Evolutionary conservation across 345 rosid species (phyloP).

Genomic region (Brassica nigra): DNA sequence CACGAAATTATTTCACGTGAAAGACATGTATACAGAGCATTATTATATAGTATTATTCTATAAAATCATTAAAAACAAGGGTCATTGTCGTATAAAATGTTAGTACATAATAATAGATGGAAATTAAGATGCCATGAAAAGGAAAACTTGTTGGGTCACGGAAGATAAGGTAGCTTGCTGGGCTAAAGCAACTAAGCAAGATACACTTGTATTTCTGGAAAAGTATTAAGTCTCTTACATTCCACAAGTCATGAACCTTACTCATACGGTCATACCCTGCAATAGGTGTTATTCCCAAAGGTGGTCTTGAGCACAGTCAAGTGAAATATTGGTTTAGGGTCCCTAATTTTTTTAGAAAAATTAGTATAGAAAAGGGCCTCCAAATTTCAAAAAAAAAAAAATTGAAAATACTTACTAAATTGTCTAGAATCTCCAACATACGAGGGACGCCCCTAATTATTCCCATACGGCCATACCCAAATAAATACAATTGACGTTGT

Average conservation of each 20-base stretch:
- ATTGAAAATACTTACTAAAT: too few species aligned
- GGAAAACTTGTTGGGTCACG: slow-evolving; percentile 12
- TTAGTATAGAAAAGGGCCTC: too few species aligned
- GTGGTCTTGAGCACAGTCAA: too few species aligned
- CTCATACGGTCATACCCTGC: neutral
- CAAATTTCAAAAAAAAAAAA: too few species aligned
- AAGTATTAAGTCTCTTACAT: neutral
- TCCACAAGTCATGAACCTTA: slow-evolving; percentile 8
- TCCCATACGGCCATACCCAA: slow-evolving; percentile 20
- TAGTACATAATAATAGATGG: neutral
- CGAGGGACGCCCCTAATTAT: too few species aligned
- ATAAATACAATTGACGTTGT: slow-evolving; percentile 5
- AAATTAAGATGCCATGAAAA: slow-evolving; percentile 4
- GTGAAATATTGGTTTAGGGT: too few species aligned
- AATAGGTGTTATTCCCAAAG: slow-evolving; percentile 2
- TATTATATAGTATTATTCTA: neutral
- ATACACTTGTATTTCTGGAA: neutral
- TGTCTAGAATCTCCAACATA: too few species aligned
- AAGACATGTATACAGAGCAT: slow-evolving; percentile 9
- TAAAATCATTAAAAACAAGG: neutral
- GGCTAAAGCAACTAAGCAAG: slow-evolving; percentile 21
- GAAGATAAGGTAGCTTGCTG: slow-evolving; percentile 2
- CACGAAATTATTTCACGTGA: slow-evolving; percentile 11
- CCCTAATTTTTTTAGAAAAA: too few species aligned
- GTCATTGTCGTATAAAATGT: neutral